Percentiles rank a stretch among this genome's conserved stretches.
phyloP scores from a whole-genome alignment of 805 yeast species.

The Nakazawaea holstii region DNA sequence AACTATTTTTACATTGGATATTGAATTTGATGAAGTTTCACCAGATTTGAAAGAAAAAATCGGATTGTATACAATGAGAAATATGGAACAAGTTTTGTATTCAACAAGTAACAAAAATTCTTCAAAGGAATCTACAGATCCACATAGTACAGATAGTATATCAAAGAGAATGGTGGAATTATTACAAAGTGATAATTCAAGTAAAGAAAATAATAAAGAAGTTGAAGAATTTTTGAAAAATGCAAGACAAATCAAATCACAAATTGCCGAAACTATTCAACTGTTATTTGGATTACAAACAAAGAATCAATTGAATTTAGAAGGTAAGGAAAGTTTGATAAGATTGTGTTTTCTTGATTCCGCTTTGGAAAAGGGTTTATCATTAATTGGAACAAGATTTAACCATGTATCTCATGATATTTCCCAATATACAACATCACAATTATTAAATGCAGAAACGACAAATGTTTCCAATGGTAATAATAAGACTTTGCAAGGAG shows the following conservation, averaged over 20 bases:
- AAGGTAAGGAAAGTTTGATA: conserved; percentile 72
- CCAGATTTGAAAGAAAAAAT: conserved; percentile 61
- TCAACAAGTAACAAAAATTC: conserved; percentile 17
- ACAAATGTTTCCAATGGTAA: neutral
- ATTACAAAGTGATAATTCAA: conserved; percentile 13
- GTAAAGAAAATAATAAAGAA: conserved; percentile 13
- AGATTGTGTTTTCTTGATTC: conserved; percentile 66
- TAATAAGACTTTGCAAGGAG: neutral
- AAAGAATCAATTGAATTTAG: conserved; percentile 47
- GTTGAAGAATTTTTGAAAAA: conserved; percentile 29
- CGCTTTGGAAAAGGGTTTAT: conserved; percentile 54
- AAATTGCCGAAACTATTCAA: conserved; percentile 45
- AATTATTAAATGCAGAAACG: neutral
- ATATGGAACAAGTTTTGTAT: conserved; percentile 60
- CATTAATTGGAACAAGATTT: conserved; percentile 19
- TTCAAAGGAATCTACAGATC: conserved; percentile 8
- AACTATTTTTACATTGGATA: conserved; percentile 61
- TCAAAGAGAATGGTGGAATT: conserved; percentile 18
- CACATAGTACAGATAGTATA: conserved; percentile 12
- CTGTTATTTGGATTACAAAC: conserved; percentile 55
- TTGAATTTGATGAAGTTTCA: conserved; percentile 59
- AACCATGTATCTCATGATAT: conserved; percentile 4
- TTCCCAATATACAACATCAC: neutral
- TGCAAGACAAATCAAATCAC: conserved; percentile 31
- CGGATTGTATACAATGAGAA: conserved; percentile 76